Evolutionary conservation across 2,329 filamentous ascomycete species (phyloP).

Genomic region (Diaporthe aspalathi): DNA sequence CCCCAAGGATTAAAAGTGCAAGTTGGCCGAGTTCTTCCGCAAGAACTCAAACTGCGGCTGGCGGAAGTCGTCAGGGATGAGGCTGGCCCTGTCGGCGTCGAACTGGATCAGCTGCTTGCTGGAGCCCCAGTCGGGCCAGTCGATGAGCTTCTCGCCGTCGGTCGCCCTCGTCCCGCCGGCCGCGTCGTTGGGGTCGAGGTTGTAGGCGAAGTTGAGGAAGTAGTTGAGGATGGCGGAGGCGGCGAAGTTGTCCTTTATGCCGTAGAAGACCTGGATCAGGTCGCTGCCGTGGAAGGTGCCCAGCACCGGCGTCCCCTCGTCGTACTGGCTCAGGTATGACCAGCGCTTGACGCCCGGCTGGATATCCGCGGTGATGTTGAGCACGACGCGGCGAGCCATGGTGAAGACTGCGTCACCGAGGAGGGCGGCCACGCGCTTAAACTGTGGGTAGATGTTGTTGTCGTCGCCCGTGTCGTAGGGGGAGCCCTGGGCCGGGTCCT

Average conservation of each 20-base stretch:
- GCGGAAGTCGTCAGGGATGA: conserved; percentile 22
- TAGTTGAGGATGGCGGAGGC: conserved; percentile 72
- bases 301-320: conserved; percentile 76
- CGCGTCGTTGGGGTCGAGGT: conserved; percentile 75
- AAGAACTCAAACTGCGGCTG: conserved; percentile 25
- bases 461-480: conserved; percentile 76
- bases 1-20: conserved; percentile 6
- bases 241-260: conserved; percentile 71
- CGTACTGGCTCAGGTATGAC: conserved; percentile 81
- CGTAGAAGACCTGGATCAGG: conserved; percentile 75
- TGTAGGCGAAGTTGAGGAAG: conserved; percentile 78
- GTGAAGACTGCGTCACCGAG: conserved; percentile 82
- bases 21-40: neutral
- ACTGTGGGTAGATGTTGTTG: conserved; percentile 80
- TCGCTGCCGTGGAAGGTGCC: conserved; percentile 86
- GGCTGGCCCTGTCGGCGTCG: neutral
- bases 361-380: conserved; percentile 57
- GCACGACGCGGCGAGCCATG: conserved; percentile 73
- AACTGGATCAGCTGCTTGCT: conserved; percentile 27
- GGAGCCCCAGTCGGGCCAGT: conserved; percentile 55
- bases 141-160: conserved; percentile 26
- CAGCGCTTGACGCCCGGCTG: conserved; percentile 72
- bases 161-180: conserved; percentile 44
- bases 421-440: conserved; percentile 82
- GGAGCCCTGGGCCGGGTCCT: conserved; percentile 68